Base-by-base conservation (phyloP, 208 protist genomes). In the Acanthamoeba culbertsoni region DNA sequence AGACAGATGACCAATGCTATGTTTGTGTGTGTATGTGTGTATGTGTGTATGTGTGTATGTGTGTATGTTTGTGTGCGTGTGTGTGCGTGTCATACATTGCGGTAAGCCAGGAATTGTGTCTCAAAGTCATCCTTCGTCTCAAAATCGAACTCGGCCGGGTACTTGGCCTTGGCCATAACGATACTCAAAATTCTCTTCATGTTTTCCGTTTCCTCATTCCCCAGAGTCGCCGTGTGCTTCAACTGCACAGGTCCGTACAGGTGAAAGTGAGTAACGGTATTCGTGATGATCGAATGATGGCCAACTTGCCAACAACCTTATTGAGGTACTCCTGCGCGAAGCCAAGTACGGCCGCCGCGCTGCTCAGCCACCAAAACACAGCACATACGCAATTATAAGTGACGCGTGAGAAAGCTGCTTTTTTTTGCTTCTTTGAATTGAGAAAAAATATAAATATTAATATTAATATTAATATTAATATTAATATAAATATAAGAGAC, bases 101-200 rank as follows among this genome's bases (percentile, higher is more conserved):
- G 26, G 57, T 90, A 90, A 3, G 57, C 51, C 35, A 90, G 12
- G 45, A 90, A 90, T 6, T 90, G 53, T 23, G 14, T 62, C 51
- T 90, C 82, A 65, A 90, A 90, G 65, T 90, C 82, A 51, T 90
- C 82, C 57, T 90, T 90, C 33, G 82, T 71, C 35, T 90, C 82
- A 31, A 90, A 90, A 26, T 90, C 53, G n/a, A 90, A 90, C 35
- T 90, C 82, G 5, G 45, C 28, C 35, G 82, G 82, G 31, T 90
- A 90, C 28, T 48, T 59, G 37, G 42, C 57, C n/a, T 90, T 90
- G 45, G 33, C 31, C 40, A 68, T 35, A n/a, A 90, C 37, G 23
- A 90, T 90, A 35, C 31, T 48, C 42, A 90, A 16, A 18, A 90
- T 48, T n/a, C 57, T 62, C 51, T 90, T 90, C 12, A 90, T 23